Conservation (phyloP, 2,329 filamentous ascomycete species). For the Xylariales sp. region DNA sequence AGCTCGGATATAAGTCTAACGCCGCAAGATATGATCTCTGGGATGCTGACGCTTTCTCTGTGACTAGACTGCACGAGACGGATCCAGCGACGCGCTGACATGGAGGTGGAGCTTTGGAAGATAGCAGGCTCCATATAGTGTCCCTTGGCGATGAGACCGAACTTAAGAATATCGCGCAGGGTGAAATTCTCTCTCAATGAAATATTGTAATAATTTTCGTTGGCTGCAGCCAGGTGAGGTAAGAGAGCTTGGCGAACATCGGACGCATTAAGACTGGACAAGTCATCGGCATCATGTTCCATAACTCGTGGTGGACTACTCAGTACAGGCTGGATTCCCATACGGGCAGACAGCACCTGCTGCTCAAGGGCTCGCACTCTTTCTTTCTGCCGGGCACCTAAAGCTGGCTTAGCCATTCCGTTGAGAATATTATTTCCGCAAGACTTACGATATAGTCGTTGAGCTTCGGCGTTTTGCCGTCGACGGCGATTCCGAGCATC, state of each 20-base stretch:
- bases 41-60: neutral
- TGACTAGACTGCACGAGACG: neutral
- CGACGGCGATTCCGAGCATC: too few species aligned
- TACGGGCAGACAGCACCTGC: neutral
- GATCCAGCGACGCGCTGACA: neutral
- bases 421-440: neutral
- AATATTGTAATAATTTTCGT: constrained; percentile 6
- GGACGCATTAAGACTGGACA: neutral
- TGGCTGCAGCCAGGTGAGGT: neutral
- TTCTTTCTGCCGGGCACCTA: neutral
- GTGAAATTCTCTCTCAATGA: constrained; percentile 7
- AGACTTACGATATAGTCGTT: neutral
- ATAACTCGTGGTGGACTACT: neutral
- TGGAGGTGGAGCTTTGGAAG: constrained; percentile 1
- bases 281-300: neutral
- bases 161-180: constrained; percentile 9
- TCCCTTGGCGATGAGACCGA: constrained; percentile 8
- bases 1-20: neutral
- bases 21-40: neutral
- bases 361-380: neutral
- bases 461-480: neutral
- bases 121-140: constrained; percentile 3
- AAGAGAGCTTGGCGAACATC: neutral
- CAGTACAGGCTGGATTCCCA: neutral
- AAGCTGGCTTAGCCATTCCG: neutral